A percentile compares a stretch with the other conserved stretches of the same genome.
phyloP scores from a whole-genome alignment of 2,329 filamentous ascomycete species.

The Fusarium pilosicola region DNA sequence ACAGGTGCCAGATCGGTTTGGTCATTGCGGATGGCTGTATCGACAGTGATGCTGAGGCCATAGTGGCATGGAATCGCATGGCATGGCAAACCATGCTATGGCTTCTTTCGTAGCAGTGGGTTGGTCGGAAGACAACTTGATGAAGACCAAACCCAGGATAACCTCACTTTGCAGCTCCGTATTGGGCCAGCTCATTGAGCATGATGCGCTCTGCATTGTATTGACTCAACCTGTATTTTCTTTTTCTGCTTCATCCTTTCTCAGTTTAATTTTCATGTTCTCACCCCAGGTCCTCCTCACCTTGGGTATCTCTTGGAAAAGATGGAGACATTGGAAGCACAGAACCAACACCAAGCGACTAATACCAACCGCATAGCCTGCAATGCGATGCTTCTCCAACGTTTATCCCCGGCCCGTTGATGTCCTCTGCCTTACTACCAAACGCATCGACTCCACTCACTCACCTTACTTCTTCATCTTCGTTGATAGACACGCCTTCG shows the following conservation, averaged over 20 bases:
- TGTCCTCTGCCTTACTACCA: conserved; percentile 44
- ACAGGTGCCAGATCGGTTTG: conserved; percentile 38
- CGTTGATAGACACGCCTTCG: conserved; percentile 14
- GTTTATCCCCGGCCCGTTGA: conserved; percentile 39
- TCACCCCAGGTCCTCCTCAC: not conserved
- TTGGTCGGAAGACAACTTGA: conserved; percentile 15
- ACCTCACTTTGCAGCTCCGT: conserved; percentile 24
- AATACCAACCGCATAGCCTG: conserved; percentile 16
- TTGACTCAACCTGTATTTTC: conserved; percentile 24
- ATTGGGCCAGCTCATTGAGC: conserved; percentile 27
- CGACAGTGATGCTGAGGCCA: conserved; percentile 34
- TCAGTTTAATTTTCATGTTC: not conserved
- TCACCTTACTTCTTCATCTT: conserved; percentile 33
- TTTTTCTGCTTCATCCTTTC: conserved; percentile 13
- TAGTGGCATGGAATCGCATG: conserved; percentile 18
- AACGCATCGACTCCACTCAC: conserved; percentile 41
- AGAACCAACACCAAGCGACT: conserved; percentile 14
- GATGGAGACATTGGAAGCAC: conserved; percentile 24
- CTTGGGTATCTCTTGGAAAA: conserved; percentile 22
- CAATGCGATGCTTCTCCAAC: conserved; percentile 26
- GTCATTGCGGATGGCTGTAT: conserved; percentile 13
- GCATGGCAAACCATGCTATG: conserved; percentile 12
- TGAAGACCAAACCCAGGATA: conserved; percentile 25
- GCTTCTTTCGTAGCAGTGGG: conserved; percentile 10
- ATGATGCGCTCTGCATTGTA: conserved; percentile 25